Conservation (phyloP, 1,284 basidiomycete species). For the Tylopilus orsonianus region DNA sequence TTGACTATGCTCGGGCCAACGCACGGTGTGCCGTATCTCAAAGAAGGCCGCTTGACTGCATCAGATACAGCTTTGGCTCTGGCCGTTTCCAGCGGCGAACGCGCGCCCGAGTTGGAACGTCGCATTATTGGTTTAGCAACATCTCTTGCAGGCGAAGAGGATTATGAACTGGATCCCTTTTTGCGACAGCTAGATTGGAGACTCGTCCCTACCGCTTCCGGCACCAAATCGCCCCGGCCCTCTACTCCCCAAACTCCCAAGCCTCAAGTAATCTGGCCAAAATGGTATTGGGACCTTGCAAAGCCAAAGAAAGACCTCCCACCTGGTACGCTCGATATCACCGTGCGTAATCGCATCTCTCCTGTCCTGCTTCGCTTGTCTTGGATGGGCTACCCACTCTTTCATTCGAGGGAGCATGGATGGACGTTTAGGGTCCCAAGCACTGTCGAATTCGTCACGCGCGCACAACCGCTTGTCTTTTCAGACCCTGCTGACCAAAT, state of each 20-base stretch:
- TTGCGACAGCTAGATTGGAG: conserved; percentile 69
- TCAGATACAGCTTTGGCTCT: conserved; percentile 41
- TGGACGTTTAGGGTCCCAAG: conserved; percentile 86
- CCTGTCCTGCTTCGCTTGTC: conserved; percentile 86
- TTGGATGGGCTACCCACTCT: conserved; percentile 87
- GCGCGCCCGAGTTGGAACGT: conserved; percentile 30
- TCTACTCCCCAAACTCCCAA: background rate
- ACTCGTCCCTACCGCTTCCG: conserved; percentile 1
- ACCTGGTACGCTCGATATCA: conserved; percentile 80
- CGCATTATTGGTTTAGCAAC: conserved; percentile 43
- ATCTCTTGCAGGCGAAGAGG: conserved; percentile 24
- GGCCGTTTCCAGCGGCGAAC: conserved; percentile 42
- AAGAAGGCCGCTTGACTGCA: conserved; percentile 39
- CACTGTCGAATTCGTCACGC: conserved; percentile 34
- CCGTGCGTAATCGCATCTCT: conserved; percentile 81
- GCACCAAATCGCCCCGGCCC: background rate
- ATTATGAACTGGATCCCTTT: conserved; percentile 51
- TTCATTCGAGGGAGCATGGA: conserved; percentile 85
- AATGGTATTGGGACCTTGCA: conserved; percentile 96
- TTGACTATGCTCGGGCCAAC: conserved; percentile 42
- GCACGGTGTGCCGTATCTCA: conserved; percentile 43
- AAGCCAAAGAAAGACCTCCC: conserved; percentile 64
- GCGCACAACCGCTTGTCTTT: conserved; percentile 47
- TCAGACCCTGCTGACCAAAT: conserved; percentile 59
- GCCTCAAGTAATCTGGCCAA: conserved; percentile 63